Evolutionary conservation across 805 yeast genomes (phyloP), one percentile per base, ranked within the genome.

Genomic region (Suhomyces vadensis): DNA sequence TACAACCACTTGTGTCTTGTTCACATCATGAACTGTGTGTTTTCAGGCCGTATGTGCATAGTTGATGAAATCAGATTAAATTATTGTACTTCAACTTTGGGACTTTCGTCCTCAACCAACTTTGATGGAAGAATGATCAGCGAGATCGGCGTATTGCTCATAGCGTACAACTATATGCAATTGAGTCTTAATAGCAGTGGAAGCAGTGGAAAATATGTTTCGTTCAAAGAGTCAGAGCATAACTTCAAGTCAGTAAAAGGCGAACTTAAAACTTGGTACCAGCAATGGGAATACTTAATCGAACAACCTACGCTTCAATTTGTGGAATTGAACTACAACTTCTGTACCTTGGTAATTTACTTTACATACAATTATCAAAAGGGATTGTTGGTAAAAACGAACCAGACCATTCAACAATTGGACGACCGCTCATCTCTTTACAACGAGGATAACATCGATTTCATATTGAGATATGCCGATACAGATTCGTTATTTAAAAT

Each of bases 71-170:
- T 75, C 19, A 66, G 88, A 31, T 59, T 83, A 35, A 80, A 78
- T 46, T 75, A 78, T 46, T 81, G 87, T 48, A 71, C 81, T 7
- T 73, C 79, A 16, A 76, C 84, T 1, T 64, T 83, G 39, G 78
- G 81, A 31, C 61, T 79, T 29, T 70, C 82, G 4, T 69, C 78
- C 26, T 79, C 90, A 2, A 83, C 90, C 5, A 84, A 85, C 55
- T 87, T 86, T 58, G 95, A 87, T 57, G 88, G 87, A n/a, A 65
- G 94, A 46, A 84, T 87, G 80, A 83, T 85, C 6, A 83, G 89
- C 31, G 95, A 87, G 60, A 79, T 85, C 40, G 77, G 82, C 14
- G 70, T 85, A 8, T 79, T 83, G 42, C 59, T 78, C 13, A 71
- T 80, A 9, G 70, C 82, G 0, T 84, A 84, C 62, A 77, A 77